phyloP scores from a whole-genome alignment of 495 filamentous ascomycete genomes.

The Aspergillus affinis region DNA sequence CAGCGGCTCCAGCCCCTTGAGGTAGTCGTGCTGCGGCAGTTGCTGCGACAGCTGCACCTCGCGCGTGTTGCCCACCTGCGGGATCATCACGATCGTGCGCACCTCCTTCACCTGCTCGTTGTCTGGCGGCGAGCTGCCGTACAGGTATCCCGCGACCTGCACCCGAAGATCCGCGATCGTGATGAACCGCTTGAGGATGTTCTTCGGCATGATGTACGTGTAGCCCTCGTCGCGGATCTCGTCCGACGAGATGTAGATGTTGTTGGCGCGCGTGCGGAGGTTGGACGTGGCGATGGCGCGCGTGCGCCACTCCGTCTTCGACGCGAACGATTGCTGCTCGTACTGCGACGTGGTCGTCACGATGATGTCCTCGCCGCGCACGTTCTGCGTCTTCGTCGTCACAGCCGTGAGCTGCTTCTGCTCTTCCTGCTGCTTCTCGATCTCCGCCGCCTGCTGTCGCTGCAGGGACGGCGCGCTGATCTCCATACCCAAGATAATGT shows the following conservation, averaged over 20 bases:
- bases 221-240: slow-evolving; percentile 82
- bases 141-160: slow-evolving; percentile 94
- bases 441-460: slow-evolving; percentile 96
- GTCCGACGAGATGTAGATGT: slow-evolving; percentile 96
- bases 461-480: slow-evolving; percentile 98
- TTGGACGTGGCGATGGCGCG: slow-evolving; percentile 96
- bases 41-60: slow-evolving; percentile 91
- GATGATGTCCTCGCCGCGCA: slow-evolving; percentile 96
- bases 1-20: slow-evolving; percentile 83
- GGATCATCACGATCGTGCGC: slow-evolving; percentile 93
- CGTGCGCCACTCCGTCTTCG: slow-evolving; percentile 98
- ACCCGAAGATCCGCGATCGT: slow-evolving; percentile 95
- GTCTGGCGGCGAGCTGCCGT: slow-evolving; percentile 88
- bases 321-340: slow-evolving; percentile 95
- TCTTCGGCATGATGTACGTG: slow-evolving; percentile 98
- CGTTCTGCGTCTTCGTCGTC: slow-evolving; percentile 97
- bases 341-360: slow-evolving; percentile 97
- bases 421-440: slow-evolving; percentile 98
- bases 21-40: slow-evolving; percentile 88
- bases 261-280: slow-evolving; percentile 90
- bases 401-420: slow-evolving; percentile 95
- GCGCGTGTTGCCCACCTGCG: slow-evolving; percentile 91
- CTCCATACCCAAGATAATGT: slow-evolving; percentile 99
- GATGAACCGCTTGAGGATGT: slow-evolving; percentile 97
- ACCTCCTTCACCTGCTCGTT: slow-evolving; percentile 98